These are phyloP conservation scores for Pleurotus salmoneostramineus DNA, from an alignment of 768 basidiomycete species.

Conservation along the genomic window DNA sequence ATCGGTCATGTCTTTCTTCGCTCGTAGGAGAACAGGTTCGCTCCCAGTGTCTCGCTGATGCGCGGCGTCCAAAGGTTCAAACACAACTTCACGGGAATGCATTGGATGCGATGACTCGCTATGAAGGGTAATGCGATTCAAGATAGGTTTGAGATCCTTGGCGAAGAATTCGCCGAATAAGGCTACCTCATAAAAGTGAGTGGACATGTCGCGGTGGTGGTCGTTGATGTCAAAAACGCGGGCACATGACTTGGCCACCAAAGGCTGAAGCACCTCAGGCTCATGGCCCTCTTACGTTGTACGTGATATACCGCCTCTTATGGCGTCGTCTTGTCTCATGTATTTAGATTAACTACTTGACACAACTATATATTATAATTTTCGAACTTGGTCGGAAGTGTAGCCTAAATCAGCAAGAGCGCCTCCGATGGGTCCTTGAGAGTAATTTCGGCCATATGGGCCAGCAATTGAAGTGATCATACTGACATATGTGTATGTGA, in stretches of 20 bases:
- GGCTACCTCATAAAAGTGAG: constrained; percentile 74
- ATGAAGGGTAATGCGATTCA: constrained; percentile 80
- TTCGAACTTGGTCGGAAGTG: constrained; percentile 62
- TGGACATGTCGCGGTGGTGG: constrained; percentile 33
- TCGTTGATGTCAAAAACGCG: background rate
- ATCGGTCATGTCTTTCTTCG: constrained; percentile 69
- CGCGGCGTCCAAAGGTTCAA: constrained; percentile 72
- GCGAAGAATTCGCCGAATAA: constrained; percentile 81
- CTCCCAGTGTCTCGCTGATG: constrained; percentile 53
- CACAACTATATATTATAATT: constrained; percentile 35
- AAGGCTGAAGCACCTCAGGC: background rate
- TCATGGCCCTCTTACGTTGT: too few relatives aligned
- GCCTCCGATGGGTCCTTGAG: constrained; percentile 71
- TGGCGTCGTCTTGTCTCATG: too few relatives aligned
- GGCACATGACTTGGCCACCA: background rate
- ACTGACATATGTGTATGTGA: constrained; percentile 28
- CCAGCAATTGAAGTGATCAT: constrained; percentile 78
- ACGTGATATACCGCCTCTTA: too few relatives aligned
- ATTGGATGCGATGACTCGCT: constrained; percentile 73
- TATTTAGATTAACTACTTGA: too few relatives aligned
- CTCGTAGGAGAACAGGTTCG: constrained; percentile 69
- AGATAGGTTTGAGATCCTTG: constrained; percentile 68
- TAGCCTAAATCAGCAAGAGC: constrained; percentile 62
- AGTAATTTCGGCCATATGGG: constrained; percentile 70
- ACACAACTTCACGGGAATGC: constrained; percentile 76